phyloP scores from a whole-genome alignment of 2,329 filamentous ascomycete genomes.

The Fusarium sp. region DNA sequence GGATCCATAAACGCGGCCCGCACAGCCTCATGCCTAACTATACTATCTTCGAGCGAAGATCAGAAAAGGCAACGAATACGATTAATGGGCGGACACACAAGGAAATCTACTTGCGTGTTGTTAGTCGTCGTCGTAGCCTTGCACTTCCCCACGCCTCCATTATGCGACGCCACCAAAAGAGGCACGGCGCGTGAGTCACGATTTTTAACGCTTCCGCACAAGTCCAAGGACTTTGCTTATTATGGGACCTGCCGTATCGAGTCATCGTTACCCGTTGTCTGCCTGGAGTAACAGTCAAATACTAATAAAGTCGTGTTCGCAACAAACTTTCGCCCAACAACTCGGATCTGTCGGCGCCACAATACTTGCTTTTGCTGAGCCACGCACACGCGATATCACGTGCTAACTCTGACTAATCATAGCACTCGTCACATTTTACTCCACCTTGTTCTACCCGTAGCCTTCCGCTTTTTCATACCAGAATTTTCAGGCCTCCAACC shows the following conservation, averaged over 20 bases:
- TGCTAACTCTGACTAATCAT: conserved; percentile 46
- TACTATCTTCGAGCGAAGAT: conserved; percentile 32
- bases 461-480: conserved; percentile 46
- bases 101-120: conserved; percentile 13
- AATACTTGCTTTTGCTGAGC: conserved; percentile 27
- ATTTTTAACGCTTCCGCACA: conserved; percentile 18
- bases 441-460: conserved; percentile 35
- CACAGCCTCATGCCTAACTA: conserved; percentile 29
- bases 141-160: conserved; percentile 30
- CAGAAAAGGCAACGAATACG: conserved; percentile 3
- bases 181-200: conserved; percentile 40
- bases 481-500: conserved; percentile 50
- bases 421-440: conserved; percentile 37
- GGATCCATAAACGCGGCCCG: conserved; percentile 4
- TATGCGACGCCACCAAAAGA: conserved; percentile 36
- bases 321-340: conserved; percentile 8
- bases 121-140: conserved; percentile 43
- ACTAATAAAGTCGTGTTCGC: conserved; percentile 40
- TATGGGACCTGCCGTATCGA: conserved; percentile 31
- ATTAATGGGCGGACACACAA: neutral
- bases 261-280: conserved; percentile 33
- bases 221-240: conserved; percentile 27
- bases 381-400: conserved; percentile 43
- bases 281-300: conserved; percentile 37
- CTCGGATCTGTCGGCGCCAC: conserved; percentile 40